A percentile compares a stretch with the other conserved stretches of the same genome.
Conservation (phyloP, 192 early-diverging fungal species). For the Physocladia obscura region DNA sequence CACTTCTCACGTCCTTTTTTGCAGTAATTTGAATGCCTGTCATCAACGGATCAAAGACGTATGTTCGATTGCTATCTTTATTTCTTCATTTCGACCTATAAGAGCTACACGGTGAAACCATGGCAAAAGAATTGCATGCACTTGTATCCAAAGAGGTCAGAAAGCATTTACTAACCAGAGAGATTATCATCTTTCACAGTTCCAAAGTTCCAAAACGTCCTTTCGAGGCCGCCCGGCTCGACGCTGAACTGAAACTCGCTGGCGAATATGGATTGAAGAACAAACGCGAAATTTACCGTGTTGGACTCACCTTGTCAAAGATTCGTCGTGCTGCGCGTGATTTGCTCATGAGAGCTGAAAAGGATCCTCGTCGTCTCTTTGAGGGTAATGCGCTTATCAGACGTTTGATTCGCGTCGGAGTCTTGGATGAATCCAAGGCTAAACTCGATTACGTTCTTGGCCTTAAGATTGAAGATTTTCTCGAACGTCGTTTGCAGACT, state of each 20-base stretch:
- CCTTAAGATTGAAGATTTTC: constrained; percentile 97
- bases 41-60: constrained; percentile 32
- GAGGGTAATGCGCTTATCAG: constrained; percentile 99
- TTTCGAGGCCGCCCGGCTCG: constrained; percentile 95
- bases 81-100: no score
- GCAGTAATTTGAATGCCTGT: no score
- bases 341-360: constrained; percentile 92
- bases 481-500: constrained; percentile 98
- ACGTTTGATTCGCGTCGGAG: constrained; percentile 96
- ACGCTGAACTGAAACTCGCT: constrained; percentile 81
- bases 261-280: constrained; percentile 97
- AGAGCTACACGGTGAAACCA: no score
- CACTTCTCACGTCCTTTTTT: no score
- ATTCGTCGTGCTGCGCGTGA: constrained; percentile 99
- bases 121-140: no score
- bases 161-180: no score
- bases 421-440: constrained; percentile 96
- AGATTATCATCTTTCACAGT: no score
- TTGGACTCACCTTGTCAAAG: constrained; percentile 95
- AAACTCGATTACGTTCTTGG: constrained; percentile 98
- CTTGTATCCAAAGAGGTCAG: no score
- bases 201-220: constrained; percentile 86
- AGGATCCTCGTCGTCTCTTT: constrained; percentile 96
- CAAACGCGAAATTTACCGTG: constrained; percentile 99
- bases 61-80: no score